Base-by-base conservation (phyloP, 1,284 basidiomycete genomes). In the Cronartium ribicola region DNA sequence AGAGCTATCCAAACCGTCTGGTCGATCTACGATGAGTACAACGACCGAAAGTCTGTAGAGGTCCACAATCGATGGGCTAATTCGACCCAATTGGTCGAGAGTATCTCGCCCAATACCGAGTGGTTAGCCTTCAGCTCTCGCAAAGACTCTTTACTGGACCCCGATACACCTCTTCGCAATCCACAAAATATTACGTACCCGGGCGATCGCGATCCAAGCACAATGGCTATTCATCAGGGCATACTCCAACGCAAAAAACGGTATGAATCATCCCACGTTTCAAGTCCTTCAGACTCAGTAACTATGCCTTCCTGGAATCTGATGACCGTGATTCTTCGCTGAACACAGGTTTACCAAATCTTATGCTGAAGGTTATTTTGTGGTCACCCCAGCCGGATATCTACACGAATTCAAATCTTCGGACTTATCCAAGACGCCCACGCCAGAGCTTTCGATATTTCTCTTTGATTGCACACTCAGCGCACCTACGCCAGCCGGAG, bases 11-110 rank as follows among this genome's bases (percentile, higher is more conserved):
- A 98, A 83, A 93, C 91, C 46, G 93, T 95, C 0, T 98, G 95
- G 95, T 87, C 90, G 77, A 98, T 94, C 0, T 98, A 92, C 80
- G 91, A 95, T 80, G 94, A 98, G 83, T 98, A 95, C 95, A 90
- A 93, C 66, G 79, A 89, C 5, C 90, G 95, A 79, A 92, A 93
- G 86, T 87, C 88, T 48, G 81, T 84, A 65, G 85, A 89, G 62
- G 87, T 94, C 17, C 90, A 93, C 81, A 89, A 92, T 77, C 89
- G 89, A 1, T 94, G 91, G 87, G 85, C 86, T 76, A 83, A 83
- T 17, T 87, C 98, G 76, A 88, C 90, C 62, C 84, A 86, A 73
- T 86, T 90, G 80, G 92, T 98, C 88, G 87, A 88, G 61, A 85
- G 88, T 44, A 87, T 98, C 75, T 88, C 90, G 75, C 90, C 96